Base-by-base conservation (phyloP, 2,329 filamentous ascomycete genomes). In the Ceratocystis alfenasii region DNA sequence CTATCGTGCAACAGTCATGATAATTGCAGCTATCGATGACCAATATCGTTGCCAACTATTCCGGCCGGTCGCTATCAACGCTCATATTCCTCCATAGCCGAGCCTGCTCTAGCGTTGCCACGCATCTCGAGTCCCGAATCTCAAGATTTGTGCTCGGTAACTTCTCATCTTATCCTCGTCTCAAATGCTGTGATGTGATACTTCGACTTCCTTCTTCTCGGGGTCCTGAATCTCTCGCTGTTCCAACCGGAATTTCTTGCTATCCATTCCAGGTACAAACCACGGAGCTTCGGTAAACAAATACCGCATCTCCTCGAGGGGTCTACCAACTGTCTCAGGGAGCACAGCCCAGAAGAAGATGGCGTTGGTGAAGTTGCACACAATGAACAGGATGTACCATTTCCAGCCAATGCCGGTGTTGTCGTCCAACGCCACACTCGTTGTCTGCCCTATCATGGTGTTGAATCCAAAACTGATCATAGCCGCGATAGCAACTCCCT, bases 381-480 rank as follows among this genome's bases (percentile, higher is more conserved):
- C 74, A 50, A 76, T 74, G 67, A 79, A 76, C n/a, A 78, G 68
- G n/a, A 78, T 74, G 70, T 81, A 81, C 72, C 74, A 81, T 59
- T 72, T 72, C 75, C 77, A 81, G 63, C 76, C 76, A 60, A 80
- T 75, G n/a, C 73, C 74, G n/a, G 65, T 71, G 69, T 75, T 68
- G 33, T 75, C 72, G 6, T 74, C 73, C 53, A 80, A 76, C 3
- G 78, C 78, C 2, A 84, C 82, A 2, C 81, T 81, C 0, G 86
- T 89, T 8, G 86, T 80, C 72, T 73, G 71, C 1, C 85, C 86
- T 66, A 89, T 89, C 81, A 89, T 83, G 36, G 87, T 89, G 75
- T 89, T 89, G 77, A 88, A 90, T 1, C 87, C 87, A 73, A 88
- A 90, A 10, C 80, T 84, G 0, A 77, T 79, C 87, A 90, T 89